These are phyloP conservation scores for Syncephalastrum contaminatum DNA, from an alignment of 371 early-diverging fungal genomes.

Conservation along the genomic window DNA sequence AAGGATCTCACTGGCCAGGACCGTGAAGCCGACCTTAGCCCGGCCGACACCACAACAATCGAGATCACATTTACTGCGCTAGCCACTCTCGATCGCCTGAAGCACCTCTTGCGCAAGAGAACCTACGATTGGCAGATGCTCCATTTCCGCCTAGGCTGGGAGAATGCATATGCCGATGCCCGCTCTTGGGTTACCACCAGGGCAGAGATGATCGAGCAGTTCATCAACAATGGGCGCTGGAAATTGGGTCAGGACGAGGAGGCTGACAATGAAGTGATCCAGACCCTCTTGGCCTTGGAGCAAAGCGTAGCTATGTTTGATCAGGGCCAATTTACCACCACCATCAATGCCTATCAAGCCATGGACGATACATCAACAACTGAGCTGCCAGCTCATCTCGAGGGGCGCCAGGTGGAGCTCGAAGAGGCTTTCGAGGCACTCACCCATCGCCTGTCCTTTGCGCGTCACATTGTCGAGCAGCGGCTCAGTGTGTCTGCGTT, in stretches of 20 bases:
- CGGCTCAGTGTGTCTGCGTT: constrained; percentile 38
- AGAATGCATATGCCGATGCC: constrained; percentile 31
- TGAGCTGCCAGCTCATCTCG: constrained; percentile 41
- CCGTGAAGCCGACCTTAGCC: constrained; percentile 40
- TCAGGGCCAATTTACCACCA: constrained; percentile 35
- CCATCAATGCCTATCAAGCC: constrained; percentile 45
- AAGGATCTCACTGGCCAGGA: constrained; percentile 39
- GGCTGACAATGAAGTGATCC: constrained; percentile 16
- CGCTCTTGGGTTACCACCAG: constrained; percentile 28
- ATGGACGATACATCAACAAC: constrained; percentile 41
- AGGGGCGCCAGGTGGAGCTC: constrained; percentile 40
- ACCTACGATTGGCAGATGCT: constrained; percentile 43
- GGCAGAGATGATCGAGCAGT: constrained; percentile 18
- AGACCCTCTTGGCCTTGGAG: constrained; percentile 28
- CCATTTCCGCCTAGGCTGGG: constrained; percentile 45
- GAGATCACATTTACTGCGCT: constrained; percentile 53
- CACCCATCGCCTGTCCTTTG: constrained; percentile 37
- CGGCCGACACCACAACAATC: constrained; percentile 57
- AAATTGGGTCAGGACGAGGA: constrained; percentile 3
- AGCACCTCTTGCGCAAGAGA: constrained; percentile 35
- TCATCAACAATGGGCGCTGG: constrained; percentile 38
- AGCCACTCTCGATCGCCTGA: constrained; percentile 44
- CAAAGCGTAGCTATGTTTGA: constrained; percentile 34
- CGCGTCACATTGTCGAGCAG: constrained; percentile 46
- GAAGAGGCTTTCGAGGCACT: constrained; percentile 45